Evolutionary conservation across 371 early-diverging fungal species (phyloP), one percentile per base, ranked within the genome.

Genomic region (Syncephalis plumigaleata): DNA sequence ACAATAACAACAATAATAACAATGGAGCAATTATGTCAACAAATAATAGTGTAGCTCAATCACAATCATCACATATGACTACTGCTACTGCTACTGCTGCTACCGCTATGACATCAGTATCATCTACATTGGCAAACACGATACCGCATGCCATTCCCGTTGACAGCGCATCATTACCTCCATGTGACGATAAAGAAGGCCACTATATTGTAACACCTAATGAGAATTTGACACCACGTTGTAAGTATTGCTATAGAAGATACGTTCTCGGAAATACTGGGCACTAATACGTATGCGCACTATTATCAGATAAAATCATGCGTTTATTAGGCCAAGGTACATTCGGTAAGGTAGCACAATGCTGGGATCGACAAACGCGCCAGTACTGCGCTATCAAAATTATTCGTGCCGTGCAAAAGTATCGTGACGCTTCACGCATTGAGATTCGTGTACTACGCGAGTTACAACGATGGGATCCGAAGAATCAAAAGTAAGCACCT

Each of bases 331-430:
- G 97, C 2, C 94, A 94, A 65, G 97, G 97, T 13, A 96, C 97
- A 0, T 96, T 92, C 71, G 97, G 97, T 47, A 89, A 87, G 58
- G 97, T 96, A 11, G 84, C 88, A 21, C 80, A 89, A 56, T 89
- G 88, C 51, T 77, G 62, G 45, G 95, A 94, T 56, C 59, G 69
- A 17, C 61, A 64, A 3, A 65, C 63, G 22, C 60, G 75, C 11
- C 60, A 62, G 15, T 66, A 68, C 48, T 73, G 74, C 53, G 67
- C 82, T 9, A 68, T 96, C 55, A 96, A 96, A 65, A 83, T 96
- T 37, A 87, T 94, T 45, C 79, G 91, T 27, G 83, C 93, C 3
- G 71, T 92, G 39, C 87, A 77, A 54, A 96, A 96, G 63, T 96
- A 94, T 67, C 75, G 83, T 31, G 93, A 94, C 37, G 97, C 97